Evolutionary conservation across 345 rosid species (phyloP).

Genomic region (Toxicodendron radicans): DNA sequence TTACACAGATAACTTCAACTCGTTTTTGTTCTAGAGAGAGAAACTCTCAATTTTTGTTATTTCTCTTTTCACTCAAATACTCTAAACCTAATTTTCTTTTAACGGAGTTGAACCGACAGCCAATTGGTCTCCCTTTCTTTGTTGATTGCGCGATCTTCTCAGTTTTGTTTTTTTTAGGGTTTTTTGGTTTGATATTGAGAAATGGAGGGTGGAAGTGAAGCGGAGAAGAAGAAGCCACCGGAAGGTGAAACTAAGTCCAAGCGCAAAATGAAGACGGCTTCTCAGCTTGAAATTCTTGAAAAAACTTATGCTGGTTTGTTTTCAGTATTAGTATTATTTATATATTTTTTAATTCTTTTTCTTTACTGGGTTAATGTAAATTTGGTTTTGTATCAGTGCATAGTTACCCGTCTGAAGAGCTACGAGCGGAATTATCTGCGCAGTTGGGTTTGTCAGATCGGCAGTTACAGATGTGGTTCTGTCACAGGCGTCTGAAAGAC

Average conservation of each 20-base stretch:
- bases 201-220: constrained; percentile 57
- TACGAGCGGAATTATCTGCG: constrained; percentile 68
- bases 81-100: constrained; percentile 23
- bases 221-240: constrained; percentile 57
- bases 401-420: constrained; percentile 73
- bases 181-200: constrained; percentile 16
- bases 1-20: constrained; percentile 26
- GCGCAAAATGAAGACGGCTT: constrained; percentile 92
- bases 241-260: constrained; percentile 71
- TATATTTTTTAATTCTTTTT: not conserved
- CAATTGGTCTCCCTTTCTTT: not conserved
- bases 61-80: constrained; percentile 39
- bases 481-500: constrained; percentile 90
- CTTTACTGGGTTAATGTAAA: not conserved
- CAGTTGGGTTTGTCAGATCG: constrained; percentile 80
- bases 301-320: constrained; percentile 69
- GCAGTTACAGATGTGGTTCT: constrained; percentile 98
- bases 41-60: constrained; percentile 30
- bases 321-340: constrained; percentile 1
- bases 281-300: constrained; percentile 84
- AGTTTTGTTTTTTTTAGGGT: not conserved
- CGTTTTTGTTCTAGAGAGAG: constrained; percentile 15
- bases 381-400: constrained; percentile 45
- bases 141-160: not conserved
- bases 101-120: not conserved